Evolutionary conservation across 2,329 filamentous ascomycete species (phyloP).

Genomic region (Trichoderma koningii): DNA sequence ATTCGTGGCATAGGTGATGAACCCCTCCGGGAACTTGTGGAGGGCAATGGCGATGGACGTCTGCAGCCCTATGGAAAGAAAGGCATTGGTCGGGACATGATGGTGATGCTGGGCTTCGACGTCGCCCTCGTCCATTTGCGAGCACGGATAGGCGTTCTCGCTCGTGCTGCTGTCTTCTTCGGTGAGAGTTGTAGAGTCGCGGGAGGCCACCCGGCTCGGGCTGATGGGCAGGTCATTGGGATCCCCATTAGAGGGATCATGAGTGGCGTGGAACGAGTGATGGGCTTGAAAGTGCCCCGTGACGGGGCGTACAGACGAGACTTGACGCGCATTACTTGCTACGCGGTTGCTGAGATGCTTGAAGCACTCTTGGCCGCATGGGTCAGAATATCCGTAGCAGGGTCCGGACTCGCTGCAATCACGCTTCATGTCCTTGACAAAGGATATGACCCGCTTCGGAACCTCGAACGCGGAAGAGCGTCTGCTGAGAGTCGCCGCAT

Average conservation of each 20-base stretch:
- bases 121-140: constrained; percentile 44
- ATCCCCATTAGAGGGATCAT: constrained; percentile 35
- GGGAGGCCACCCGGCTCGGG: constrained; percentile 45
- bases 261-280: constrained; percentile 33
- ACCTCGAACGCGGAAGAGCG: constrained; percentile 58
- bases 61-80: constrained; percentile 91
- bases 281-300: constrained; percentile 41
- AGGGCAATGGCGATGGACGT: constrained; percentile 93
- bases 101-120: constrained; percentile 74
- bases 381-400: constrained; percentile 66
- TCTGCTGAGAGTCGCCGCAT: constrained; percentile 40
- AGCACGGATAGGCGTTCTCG: constrained; percentile 32
- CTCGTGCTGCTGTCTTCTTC: constrained; percentile 32
- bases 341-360: constrained; percentile 54
- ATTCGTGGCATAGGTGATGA: constrained; percentile 94
- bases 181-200: constrained; percentile 39
- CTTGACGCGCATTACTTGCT: constrained; percentile 39
- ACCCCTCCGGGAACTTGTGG: constrained; percentile 88
- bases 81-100: constrained; percentile 91
- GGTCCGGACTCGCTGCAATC: constrained; percentile 63
- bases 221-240: constrained; percentile 37
- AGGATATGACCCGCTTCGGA: constrained; percentile 61
- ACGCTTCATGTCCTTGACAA: constrained; percentile 64
- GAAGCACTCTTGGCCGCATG: constrained; percentile 66
- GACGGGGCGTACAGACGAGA: constrained; percentile 46